Base-by-base conservation (phyloP, 2,329 filamentous ascomycete genomes). In the Fonsecaea pedrosoi region DNA sequence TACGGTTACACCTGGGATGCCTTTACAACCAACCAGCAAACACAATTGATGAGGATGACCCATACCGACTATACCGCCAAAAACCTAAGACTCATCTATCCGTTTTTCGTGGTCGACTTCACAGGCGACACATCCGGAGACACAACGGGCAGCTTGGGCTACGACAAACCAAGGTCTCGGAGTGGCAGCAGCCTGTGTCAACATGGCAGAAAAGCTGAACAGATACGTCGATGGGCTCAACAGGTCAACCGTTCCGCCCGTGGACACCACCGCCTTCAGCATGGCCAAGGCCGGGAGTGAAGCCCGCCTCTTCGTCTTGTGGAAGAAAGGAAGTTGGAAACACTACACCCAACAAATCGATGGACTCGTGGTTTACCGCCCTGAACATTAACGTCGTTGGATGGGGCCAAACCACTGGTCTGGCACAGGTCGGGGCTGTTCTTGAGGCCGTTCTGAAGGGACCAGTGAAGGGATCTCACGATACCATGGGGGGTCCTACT, bases 101-200 rank as follows among this genome's bases (percentile, higher is more conserved):
- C 57, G 1, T 60, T 60, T 32, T 48, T 60, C 35, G 37, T 60
- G 7, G 25, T 60, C 30, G 57, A 60, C 25, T n/a, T 60, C 38
- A 60, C 48, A 48, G 35, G 57, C n/a, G 18, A 60, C 30, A 12
- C 15, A 4, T n/a, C 9, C 32, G 50, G 50, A 3, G 8, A 3
- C 18, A 54, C 50, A 5, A 10, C 21, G 12, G 37, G 57, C 21
- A 21, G 21, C 21, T 21, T 78, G 74, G 75, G 76, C 75, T 2
- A 76, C 76, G 9, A 78, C 75, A 2, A 80, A 81, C 64, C 74
- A 80, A 70, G 78, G 76, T 64, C 71, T 78, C 30, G 75, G 76
- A 1, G 75, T 62, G 0, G 73, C 77, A 1, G 64, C 74, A 21
- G 65, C 75, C 12, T 79, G 77, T 59, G 67, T 80, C 58, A 75